These are phyloP conservation scores for Diplogelasinospora grovesii DNA, from an alignment of 495 filamentous ascomycete genomes.

Conservation along the genomic window DNA sequence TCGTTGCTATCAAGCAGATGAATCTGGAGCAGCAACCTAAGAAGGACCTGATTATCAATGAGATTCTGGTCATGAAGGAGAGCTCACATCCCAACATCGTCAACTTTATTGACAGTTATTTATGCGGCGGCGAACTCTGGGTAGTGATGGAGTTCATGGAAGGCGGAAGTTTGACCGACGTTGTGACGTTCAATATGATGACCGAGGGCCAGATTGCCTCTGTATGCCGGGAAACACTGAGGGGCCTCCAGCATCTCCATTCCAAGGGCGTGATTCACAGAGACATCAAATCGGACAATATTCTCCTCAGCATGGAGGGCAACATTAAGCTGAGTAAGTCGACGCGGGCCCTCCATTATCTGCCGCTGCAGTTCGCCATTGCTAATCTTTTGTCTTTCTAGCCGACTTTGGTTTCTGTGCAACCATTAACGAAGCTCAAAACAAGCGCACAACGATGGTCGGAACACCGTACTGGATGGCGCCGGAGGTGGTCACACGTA, in stretches of 20 bases:
- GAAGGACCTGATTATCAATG: conserved; percentile 98
- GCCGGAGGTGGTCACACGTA: conserved; percentile 91
- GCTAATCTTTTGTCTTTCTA: conserved; percentile 25
- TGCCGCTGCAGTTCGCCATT: not conserved
- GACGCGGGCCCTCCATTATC: not conserved
- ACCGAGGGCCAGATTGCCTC: conserved; percentile 93
- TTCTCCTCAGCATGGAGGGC: conserved; percentile 87
- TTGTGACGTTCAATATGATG: conserved; percentile 99
- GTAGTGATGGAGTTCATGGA: conserved; percentile 99
- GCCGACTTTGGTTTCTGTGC: conserved; percentile 99
- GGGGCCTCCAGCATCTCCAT: conserved; percentile 89
- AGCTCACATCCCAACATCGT: conserved; percentile 98
- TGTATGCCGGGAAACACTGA: conserved; percentile 88
- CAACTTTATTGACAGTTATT: conserved; percentile 95
- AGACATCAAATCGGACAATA: conserved; percentile 98
- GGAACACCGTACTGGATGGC: conserved; percentile 99
- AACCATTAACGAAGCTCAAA: conserved; percentile 94
- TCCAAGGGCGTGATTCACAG: conserved; percentile 97
- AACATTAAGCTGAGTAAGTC: conserved; percentile 95
- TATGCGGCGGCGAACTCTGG: conserved; percentile 86
- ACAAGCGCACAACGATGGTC: conserved; percentile 98
- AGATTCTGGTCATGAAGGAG: conserved; percentile 98
- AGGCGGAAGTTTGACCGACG: conserved; percentile 92
- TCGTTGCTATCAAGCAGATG: conserved; percentile 99
- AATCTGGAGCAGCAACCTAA: conserved; percentile 97